Conservation (phyloP, 2,329 filamentous ascomycete genomes). For the Apiospora koreana region DNA sequence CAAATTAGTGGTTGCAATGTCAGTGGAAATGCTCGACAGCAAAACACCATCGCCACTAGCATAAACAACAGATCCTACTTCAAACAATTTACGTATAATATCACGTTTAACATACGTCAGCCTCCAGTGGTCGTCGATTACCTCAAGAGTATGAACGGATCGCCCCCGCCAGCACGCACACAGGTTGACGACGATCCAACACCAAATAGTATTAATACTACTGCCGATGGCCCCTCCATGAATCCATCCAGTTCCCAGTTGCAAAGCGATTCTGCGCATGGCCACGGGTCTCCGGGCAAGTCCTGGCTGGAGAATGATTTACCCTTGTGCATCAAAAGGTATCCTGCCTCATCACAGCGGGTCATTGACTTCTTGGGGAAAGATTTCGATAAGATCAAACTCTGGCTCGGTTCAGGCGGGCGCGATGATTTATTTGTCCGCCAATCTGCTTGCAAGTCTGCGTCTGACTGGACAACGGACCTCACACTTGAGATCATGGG, state of each 20-base stretch:
- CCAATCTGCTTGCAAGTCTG: background rate
- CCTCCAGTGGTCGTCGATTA: too few species aligned
- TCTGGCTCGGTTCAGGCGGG: background rate
- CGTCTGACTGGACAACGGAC: conserved; percentile 5
- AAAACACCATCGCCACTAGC: background rate
- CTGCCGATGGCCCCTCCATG: too few species aligned
- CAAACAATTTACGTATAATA: too few species aligned
- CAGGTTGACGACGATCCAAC: too few species aligned
- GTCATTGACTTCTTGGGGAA: background rate
- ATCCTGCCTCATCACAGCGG: background rate
- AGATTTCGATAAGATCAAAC: background rate
- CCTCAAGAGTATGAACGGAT: too few species aligned
- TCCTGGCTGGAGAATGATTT: background rate
- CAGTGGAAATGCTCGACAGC: background rate
- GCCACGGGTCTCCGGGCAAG: background rate
- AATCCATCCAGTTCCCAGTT: too few species aligned
- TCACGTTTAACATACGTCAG: too few species aligned
- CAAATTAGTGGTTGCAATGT: background rate
- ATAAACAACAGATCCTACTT: too few species aligned
- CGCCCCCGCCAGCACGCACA: too few species aligned
- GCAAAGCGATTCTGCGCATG: background rate
- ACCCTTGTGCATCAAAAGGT: background rate
- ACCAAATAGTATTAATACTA: too few species aligned
- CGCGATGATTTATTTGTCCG: background rate
- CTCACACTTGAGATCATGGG: conserved; percentile 7